phyloP scores from a whole-genome alignment of 1,284 basidiomycete species.

The Rhodotorula sp. region DNA sequence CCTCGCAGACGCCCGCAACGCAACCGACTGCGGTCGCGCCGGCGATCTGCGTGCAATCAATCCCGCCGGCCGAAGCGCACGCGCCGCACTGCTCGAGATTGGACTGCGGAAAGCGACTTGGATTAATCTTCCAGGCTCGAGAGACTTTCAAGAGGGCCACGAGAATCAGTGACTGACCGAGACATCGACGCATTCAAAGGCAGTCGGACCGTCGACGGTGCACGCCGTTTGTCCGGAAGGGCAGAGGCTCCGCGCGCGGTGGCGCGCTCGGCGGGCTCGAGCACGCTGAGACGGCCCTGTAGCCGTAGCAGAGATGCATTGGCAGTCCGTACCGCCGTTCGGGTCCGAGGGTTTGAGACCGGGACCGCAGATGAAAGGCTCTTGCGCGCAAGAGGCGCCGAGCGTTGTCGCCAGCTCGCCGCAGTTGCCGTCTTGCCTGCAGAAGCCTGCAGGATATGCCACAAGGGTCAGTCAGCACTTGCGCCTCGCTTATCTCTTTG shows the following conservation, averaged over 20 bases:
- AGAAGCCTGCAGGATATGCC: conserved; percentile 14
- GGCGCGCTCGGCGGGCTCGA: conserved; percentile 13
- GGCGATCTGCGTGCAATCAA: conserved; percentile 30
- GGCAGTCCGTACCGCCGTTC: not conserved
- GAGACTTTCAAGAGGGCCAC: no score
- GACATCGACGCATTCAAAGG: conserved; percentile 33
- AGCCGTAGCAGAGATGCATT: not conserved
- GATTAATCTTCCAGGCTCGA: no score
- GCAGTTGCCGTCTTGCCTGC: conserved; percentile 9
- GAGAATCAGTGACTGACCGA: no score
- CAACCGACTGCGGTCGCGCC: conserved; percentile 23
- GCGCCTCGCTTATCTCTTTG: no score
- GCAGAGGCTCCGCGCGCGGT: conserved; percentile 12
- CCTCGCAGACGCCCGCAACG: conserved; percentile 7
- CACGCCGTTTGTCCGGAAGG: conserved; percentile 18
- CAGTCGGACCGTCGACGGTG: conserved; percentile 1
- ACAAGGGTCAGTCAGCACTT: not conserved
- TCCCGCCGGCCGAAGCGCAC: conserved; percentile 19
- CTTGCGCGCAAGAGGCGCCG: conserved; percentile 4
- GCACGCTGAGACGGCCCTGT: conserved; percentile 15
- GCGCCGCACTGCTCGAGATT: conserved; percentile 20
- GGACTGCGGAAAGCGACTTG: not conserved
- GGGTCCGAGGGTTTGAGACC: not conserved
- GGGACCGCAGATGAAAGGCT: conserved; percentile 9
- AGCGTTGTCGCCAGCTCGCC: not conserved